Conservation (phyloP, 73 alveolate species). For the Stentor coeruleus region DNA sequence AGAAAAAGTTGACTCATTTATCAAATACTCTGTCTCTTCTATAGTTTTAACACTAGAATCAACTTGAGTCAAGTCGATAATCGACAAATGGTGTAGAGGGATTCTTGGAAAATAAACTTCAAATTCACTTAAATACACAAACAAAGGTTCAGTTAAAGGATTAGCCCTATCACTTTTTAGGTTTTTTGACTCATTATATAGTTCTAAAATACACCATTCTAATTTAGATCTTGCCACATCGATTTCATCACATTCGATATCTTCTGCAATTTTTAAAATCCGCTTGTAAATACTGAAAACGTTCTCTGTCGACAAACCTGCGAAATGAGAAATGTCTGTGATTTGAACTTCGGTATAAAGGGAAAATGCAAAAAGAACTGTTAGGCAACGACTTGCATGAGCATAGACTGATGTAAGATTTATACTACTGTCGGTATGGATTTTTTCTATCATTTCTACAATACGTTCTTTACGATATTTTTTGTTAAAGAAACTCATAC, state of each 20-base stretch:
- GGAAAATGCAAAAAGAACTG: neutral
- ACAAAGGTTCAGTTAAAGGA: neutral
- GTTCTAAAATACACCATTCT: neutral
- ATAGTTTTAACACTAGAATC: neutral
- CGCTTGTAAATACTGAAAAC: neutral
- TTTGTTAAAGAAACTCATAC: neutral
- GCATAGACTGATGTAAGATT: slow-evolving; percentile 1
- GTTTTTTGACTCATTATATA: neutral
- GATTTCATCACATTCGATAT: neutral
- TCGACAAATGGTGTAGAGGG: neutral
- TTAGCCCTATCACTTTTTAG: neutral
- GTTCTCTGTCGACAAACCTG: neutral
- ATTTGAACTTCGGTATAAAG: neutral
- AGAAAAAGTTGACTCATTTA: neutral
- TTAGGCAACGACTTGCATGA: neutral
- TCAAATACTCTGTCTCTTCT: neutral
- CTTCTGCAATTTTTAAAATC: neutral
- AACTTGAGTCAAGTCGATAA: neutral
- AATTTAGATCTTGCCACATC: neutral
- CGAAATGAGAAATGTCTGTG: slow-evolving; percentile 2
- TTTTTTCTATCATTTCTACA: neutral
- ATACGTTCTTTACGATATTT: neutral
- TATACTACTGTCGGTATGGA: neutral
- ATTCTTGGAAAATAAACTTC: neutral
- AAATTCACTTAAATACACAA: neutral